Base-by-base conservation (phyloP, 1,284 basidiomycete species). In the Cutaneotrichosporon cyanovorans region DNA sequence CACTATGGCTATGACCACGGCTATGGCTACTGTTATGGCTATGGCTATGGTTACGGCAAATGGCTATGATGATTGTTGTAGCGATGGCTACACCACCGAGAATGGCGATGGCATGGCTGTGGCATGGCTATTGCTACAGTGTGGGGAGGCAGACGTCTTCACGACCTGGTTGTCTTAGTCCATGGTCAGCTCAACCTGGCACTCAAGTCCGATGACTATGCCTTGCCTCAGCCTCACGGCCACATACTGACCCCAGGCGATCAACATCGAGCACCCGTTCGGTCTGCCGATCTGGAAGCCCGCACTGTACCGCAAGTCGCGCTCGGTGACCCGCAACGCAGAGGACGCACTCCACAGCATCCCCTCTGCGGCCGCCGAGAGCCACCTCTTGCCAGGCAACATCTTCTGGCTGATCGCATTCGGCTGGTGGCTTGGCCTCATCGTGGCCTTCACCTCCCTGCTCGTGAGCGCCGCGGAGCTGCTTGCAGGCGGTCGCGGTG, bases 251-350 rank as follows among this genome's bases (percentile, higher is more conserved):
- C 45, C 38, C 37, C 16, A 74, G 74, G 77, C 77, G 59, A 95
- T 98, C 71, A 98, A 98, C 73, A 91, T 96, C 66, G 90, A 96
- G 68, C 95, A 99, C 71, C 95, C 95, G 7, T 98, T 99, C 71
- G 95, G 95, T 77, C 78, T 99, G 56, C 95, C 90, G 37, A 97
- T 99, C 66, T 98, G 95, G 95, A 99, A 99, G 72, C 95, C 95
- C 12, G 95, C 95, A 0, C 73, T 99, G 44, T 99, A 99, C 81
- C 93, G 95, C 73, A 99, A 99, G 71, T 87, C 87, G 22, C 84
- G 95, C 39, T 91, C 92, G 2, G 87, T 98, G 57, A 96, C 93
- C 36, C 85, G 92, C 46, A 84, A 91, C 69, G 95, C 95, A 34
- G 95, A 99, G 70, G 82, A 85, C 46, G 95, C 87, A 0, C 79